These are phyloP conservation scores for Heterobasidion annosum DNA, from an alignment of 1,284 basidiomycete species.

Conservation along the genomic window DNA sequence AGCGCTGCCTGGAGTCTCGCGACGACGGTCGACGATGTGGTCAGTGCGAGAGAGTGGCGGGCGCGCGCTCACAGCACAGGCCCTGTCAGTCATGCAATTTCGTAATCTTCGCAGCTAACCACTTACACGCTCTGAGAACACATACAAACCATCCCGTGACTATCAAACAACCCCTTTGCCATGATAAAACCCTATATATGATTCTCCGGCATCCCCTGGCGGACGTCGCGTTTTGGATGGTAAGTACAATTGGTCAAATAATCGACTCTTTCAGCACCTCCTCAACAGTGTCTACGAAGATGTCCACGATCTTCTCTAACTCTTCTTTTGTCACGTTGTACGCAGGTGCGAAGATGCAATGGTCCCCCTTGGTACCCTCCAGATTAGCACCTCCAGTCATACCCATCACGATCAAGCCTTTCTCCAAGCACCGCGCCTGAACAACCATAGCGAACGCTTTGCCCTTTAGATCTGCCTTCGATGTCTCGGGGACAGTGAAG, in stretches of 20 bases:
- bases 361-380: slow-evolving; percentile 64
- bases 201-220: too few relatives aligned
- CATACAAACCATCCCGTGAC: too few relatives aligned
- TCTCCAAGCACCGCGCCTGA: slow-evolving; percentile 55
- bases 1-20: neutral
- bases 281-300: slow-evolving; percentile 55
- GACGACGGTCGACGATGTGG: neutral
- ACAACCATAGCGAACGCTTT: slow-evolving; percentile 49
- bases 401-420: slow-evolving; percentile 63
- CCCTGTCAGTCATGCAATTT: too few relatives aligned
- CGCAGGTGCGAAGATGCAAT: slow-evolving; percentile 62
- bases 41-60: neutral
- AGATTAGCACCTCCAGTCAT: slow-evolving; percentile 61
- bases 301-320: slow-evolving; percentile 54
- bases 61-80: too few relatives aligned
- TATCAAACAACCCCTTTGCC: too few relatives aligned
- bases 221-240: neutral
- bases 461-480: slow-evolving; percentile 39
- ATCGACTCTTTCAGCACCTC: slow-evolving; percentile 34
- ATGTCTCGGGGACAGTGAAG: slow-evolving; percentile 33
- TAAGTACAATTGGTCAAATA: neutral
- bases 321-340: slow-evolving; percentile 65
- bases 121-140: too few relatives aligned
- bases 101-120: too few relatives aligned
- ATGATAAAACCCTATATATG: too few relatives aligned